Percentiles rank a stretch among this genome's conserved stretches.
These are phyloP conservation scores for Naganishia onofrii DNA, from an alignment of 768 basidiomycete species.

Conservation along the genomic window DNA sequence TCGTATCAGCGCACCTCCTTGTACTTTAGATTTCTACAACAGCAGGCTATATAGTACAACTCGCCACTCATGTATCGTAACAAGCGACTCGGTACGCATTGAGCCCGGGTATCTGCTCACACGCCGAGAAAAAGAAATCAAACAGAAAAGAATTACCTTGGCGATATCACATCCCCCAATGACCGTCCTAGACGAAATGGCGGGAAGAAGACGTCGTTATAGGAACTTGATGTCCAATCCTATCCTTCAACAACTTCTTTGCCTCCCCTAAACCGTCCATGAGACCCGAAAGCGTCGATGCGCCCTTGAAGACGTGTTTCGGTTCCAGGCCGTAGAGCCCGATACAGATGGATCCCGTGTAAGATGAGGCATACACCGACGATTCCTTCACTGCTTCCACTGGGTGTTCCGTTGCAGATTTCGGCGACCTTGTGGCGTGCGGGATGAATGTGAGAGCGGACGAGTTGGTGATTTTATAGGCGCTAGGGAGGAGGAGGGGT, in stretches of 20 bases:
- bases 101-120: too few relatives aligned
- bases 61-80: too few relatives aligned
- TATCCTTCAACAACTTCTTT: constrained; percentile 12
- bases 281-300: constrained; percentile 18
- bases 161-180: too few relatives aligned
- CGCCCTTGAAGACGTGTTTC: constrained; percentile 22
- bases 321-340: constrained; percentile 28
- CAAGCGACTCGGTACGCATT: too few relatives aligned
- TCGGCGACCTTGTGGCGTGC: neutral
- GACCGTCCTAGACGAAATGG: neutral
- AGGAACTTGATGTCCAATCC: neutral
- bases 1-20: too few relatives aligned
- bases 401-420: neutral
- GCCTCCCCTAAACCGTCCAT: constrained; percentile 29
- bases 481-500: constrained; percentile 10
- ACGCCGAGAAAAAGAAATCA: too few relatives aligned
- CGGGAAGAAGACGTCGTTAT: neutral
- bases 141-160: too few relatives aligned
- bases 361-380: constrained; percentile 24
- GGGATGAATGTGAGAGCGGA: constrained; percentile 20
- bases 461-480: constrained; percentile 19
- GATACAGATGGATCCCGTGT: constrained; percentile 28
- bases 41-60: too few relatives aligned
- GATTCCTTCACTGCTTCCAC: constrained; percentile 26
- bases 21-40: too few relatives aligned